Base-by-base conservation (phyloP, 306 rosid species). In the Elaeagnus macrophylla region DNA sequence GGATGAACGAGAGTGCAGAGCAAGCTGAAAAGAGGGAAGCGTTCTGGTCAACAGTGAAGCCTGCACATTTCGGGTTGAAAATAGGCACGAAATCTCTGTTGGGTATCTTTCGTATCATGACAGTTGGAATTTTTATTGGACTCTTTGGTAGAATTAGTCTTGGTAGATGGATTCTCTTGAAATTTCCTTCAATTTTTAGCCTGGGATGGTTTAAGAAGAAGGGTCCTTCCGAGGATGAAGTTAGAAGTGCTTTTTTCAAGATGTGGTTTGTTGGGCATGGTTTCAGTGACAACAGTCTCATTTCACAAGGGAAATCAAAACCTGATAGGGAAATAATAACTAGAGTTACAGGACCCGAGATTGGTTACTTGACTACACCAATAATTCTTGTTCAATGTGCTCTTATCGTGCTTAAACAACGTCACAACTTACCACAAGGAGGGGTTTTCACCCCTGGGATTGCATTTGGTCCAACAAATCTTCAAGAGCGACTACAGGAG, bases 261-360 rank as follows among this genome's bases (percentile, higher is more conserved):
- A 90, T 90, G 91, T 90, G 97, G 95, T 86, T 79, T 61, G 73
- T 86, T 5, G 94, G 95, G 43, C 78, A 62, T 13, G 95, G 95
- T 57, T 90, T 45, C 54, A 78, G 81, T 8, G 39, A 78, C 49
- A 58, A 15, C 64, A 71, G 56, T 41, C 71, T 62, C 56, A 80
- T 60, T 37, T 70, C 74, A 0, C 60, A 65, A 15, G 80, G 61
- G 64, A 75, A 75, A 61, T 36, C 41, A 43, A 67, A 90, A 74
- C 88, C 94, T 7, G 81, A 90, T 59, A 65, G 49, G 78, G 91
- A 90, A 76, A 78, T 90, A 37, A 56, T 83, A 40, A 83, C 95
- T 1, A 73, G 95, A 79, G 76, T 90, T 36, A 79, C 71, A 72
- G 95, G 91, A 48, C 97, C 94, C 11, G 94, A 90, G 80, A 74